Conservation (phyloP, 345 rosid genomes). For the Hirschfeldia incana region DNA sequence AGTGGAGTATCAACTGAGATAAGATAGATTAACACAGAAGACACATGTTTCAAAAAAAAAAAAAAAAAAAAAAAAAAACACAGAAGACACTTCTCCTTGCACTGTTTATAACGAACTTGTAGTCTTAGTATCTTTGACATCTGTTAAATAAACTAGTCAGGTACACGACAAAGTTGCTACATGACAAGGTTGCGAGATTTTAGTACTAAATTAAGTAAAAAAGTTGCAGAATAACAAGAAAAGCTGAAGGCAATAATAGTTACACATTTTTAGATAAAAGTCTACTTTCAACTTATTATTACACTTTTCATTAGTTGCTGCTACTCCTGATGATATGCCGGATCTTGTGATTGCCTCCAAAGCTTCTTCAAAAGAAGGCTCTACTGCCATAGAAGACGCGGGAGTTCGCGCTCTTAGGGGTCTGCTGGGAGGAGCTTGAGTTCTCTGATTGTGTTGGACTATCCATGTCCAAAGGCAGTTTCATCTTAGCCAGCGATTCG, state of each 20-base stretch:
- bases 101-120: not conserved
- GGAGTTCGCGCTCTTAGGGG: conserved; percentile 63
- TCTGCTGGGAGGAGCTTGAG: conserved; percentile 76
- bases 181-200: not conserved
- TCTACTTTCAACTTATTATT: conserved; percentile 37
- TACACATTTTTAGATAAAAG: conserved; percentile 18
- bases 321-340: conserved; percentile 12
- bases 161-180: not conserved
- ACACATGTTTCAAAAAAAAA: too few species aligned
- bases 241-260: conserved; percentile 27
- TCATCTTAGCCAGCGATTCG: conserved; percentile 96
- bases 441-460: conserved; percentile 71
- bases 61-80: too few species aligned
- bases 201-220: not conserved
- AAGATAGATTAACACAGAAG: conserved; percentile 38
- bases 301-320: conserved; percentile 28
- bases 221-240: conserved; percentile 21
- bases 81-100: conserved; percentile 32
- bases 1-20: conserved; percentile 28
- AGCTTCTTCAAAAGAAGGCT: conserved; percentile 74
- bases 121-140: not conserved
- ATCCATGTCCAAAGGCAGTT: conserved; percentile 84
- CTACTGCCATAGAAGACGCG: conserved; percentile 97
- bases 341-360: conserved; percentile 22
- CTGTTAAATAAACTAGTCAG: not conserved